Evolutionary conservation across 2,329 filamentous ascomycete genomes (phyloP).

Genomic region (Microdochium nivale): DNA sequence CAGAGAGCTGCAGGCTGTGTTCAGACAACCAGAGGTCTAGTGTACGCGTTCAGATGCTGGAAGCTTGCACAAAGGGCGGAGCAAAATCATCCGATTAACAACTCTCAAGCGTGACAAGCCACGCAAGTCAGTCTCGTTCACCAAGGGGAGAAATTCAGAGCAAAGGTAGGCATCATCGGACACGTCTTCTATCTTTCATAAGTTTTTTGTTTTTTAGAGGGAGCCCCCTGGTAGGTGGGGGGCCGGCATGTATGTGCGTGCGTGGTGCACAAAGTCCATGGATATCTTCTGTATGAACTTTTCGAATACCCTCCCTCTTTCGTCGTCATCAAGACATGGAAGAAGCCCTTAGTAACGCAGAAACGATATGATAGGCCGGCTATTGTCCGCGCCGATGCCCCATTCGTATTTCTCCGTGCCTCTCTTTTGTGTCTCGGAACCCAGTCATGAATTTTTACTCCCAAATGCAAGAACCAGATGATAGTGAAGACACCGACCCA

Average conservation of each 20-base stretch:
- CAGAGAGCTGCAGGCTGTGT: no score
- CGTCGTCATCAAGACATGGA: no score
- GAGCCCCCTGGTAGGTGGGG: neutral
- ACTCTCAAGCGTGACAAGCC: no score
- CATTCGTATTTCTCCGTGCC: neutral
- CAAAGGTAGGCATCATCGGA: neutral
- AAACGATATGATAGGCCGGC: neutral
- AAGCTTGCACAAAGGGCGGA: no score
- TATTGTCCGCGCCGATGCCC: neutral
- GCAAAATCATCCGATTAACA: no score
- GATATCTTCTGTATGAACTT: neutral
- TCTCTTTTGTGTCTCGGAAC: neutral
- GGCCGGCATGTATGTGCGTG: neutral
- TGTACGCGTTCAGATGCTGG: no score
- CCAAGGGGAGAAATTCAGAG: neutral
- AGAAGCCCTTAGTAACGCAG: neutral
- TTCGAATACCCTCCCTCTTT: neutral
- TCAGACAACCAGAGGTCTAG: no score
- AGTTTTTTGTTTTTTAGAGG: slow-evolving; percentile 1
- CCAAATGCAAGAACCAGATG: slow-evolving; percentile 24
- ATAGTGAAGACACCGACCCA: slow-evolving; percentile 21
- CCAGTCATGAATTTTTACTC: slow-evolving; percentile 10
- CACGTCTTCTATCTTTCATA: neutral
- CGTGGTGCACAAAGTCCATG: neutral
- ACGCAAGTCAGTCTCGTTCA: neutral